Evolutionary conservation across 176 grass and related monocot genomes (phyloP).

Genomic region (Pharus latifolius): DNA sequence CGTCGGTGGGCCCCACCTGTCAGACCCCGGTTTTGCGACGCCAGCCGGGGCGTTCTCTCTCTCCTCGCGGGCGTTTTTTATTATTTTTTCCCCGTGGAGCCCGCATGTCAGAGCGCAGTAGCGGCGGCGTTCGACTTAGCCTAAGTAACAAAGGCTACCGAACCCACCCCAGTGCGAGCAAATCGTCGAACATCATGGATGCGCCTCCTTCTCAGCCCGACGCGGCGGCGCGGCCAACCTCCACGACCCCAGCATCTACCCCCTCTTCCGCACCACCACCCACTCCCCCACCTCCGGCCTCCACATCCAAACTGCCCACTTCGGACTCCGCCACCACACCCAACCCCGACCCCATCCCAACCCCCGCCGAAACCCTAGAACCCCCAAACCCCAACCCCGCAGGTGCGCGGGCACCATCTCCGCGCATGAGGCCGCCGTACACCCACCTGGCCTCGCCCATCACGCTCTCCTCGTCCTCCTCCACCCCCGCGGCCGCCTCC

Average conservation of each 20-base stretch:
- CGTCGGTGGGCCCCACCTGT: too few relatives aligned
- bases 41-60: too few relatives aligned
- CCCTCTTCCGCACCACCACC: not conserved
- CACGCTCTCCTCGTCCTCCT: conserved; percentile 27
- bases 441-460: conserved; percentile 31
- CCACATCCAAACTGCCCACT: not conserved
- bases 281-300: not conserved
- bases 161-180: not conserved
- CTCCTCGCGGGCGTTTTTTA: too few relatives aligned
- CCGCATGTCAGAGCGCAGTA: too few relatives aligned
- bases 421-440: conserved; percentile 41
- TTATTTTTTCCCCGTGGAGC: too few relatives aligned
- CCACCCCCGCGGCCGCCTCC: conserved; percentile 16
- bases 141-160: too few relatives aligned
- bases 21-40: too few relatives aligned
- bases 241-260: not conserved
- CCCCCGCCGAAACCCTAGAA: conserved; percentile 34
- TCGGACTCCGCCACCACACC: not conserved
- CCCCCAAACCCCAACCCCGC: not conserved
- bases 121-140: too few relatives aligned
- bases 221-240: not conserved
- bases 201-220: conserved; percentile 17
- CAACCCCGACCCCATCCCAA: not conserved
- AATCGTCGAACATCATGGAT: conserved; percentile 30
- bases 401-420: conserved; percentile 1